Percentiles rank a stretch among this genome's conserved stretches.
These are phyloP conservation scores for Coleophoma eucalyptorum DNA, from an alignment of 2,329 filamentous ascomycete genomes.

Conservation along the genomic window DNA sequence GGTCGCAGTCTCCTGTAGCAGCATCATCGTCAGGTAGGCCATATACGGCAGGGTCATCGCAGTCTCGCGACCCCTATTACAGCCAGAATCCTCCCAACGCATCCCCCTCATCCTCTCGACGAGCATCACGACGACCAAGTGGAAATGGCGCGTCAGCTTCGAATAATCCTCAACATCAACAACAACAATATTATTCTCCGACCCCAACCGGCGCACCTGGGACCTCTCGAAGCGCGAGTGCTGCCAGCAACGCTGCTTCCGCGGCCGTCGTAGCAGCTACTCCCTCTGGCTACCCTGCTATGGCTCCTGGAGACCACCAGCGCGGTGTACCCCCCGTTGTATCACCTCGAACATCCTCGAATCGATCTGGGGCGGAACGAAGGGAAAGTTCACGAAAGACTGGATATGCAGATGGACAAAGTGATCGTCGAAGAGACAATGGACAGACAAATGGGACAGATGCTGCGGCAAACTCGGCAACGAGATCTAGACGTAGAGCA, in stretches of 20 bases:
- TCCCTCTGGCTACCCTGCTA: conserved; percentile 25
- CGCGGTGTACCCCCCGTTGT: conserved; percentile 66
- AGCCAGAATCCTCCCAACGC: conserved; percentile 28
- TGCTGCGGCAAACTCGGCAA: conserved; percentile 27
- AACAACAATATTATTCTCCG: conserved; percentile 23
- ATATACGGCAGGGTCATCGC: conserved; percentile 50
- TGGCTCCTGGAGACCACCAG: conserved; percentile 42
- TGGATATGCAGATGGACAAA: conserved; percentile 18
- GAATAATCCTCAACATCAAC: conserved; percentile 17
- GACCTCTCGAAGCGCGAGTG: conserved; percentile 8
- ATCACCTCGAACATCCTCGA: conserved; percentile 79
- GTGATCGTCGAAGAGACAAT: conserved; percentile 28
- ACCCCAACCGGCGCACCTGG: conserved; percentile 12
- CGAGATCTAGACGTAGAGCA: conserved; percentile 41
- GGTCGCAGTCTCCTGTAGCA: conserved; percentile 41
- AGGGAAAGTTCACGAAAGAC: conserved; percentile 14
- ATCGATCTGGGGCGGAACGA: conserved; percentile 31
- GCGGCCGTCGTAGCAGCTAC: conserved; percentile 38
- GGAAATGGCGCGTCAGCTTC: conserved; percentile 38
- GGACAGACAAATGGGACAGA: conserved; percentile 30
- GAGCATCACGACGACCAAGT: conserved; percentile 49
- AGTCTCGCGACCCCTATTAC: conserved; percentile 52
- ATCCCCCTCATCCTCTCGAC: conserved; percentile 46
- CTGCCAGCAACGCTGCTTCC: conserved; percentile 27
- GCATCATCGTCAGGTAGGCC: conserved; percentile 45